Base-by-base conservation (phyloP, 352 stramenopile species). In the Globisporangium viniferum region DNA sequence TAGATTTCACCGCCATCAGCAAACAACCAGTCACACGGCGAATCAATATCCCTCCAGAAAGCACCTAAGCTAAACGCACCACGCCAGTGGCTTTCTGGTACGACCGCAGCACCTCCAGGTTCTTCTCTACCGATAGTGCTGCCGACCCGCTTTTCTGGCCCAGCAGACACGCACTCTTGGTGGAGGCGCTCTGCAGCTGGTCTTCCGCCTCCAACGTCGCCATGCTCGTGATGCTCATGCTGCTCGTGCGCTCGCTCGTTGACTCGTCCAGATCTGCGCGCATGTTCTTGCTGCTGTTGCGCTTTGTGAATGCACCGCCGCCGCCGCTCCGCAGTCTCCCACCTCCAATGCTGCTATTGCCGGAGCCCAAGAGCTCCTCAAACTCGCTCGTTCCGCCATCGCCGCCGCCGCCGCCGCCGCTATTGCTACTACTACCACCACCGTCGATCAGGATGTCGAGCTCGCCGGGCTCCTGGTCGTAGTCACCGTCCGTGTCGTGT, bases 81-180 rank as follows among this genome's bases (percentile, higher is more conserved):
- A 93, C 44, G 53, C 85, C 79, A 33, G 81, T 91, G 29, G 67
- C 75, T 60, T 80, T 59, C 59, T 94, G 86, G 75, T 94, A 96
- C 29, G 84, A 92, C 5, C 69, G 76, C 57, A 93, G 63, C 64
- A 88, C 66, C 5, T 86, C 76, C 12, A 91, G 62, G 41, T 81
- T 75, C 51, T 66, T 74, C 35, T 76, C 64, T 14, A 44, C 62
- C 41, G 59, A 74, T 27, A 57, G 59, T 20, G 59, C 54, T 20
- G 59, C 54, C 24, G 27, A 18, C 22, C 41, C 46, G n/a, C 18
- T 73, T 15, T 66, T 67, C 10, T 27, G 27, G 12, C 51, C 68
- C 9, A 73, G 53, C 18, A 75, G 54, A 35, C 68, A 59, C 36
- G 39, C 31, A n/a, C 14, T 48, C n/a, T 22, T 64, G 46, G n/a